Percentiles rank a stretch among this genome's conserved stretches.
Conservation (phyloP, 1,284 basidiomycete species). For the Porodaedalea pini region DNA sequence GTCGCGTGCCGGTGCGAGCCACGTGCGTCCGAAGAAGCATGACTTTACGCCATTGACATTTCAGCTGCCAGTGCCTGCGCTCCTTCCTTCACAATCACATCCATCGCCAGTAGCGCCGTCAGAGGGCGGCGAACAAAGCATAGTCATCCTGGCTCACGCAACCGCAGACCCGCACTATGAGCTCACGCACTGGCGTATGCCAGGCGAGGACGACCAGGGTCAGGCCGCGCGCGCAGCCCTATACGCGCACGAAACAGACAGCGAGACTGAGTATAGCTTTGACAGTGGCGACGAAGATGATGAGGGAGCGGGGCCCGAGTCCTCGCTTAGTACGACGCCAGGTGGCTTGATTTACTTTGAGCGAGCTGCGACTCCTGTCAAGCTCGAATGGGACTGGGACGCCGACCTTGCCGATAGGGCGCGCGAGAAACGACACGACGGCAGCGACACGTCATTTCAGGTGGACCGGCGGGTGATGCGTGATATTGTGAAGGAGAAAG, state of each 20-base stretch:
- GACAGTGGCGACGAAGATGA: neutral
- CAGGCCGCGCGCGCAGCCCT: slow-evolving; percentile 15
- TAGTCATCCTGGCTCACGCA: slow-evolving; percentile 5
- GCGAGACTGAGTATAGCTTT: slow-evolving; percentile 12
- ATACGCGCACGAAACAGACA: slow-evolving; percentile 12
- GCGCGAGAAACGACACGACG: slow-evolving; percentile 16
- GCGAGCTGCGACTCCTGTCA: neutral
- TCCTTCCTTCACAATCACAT: neutral
- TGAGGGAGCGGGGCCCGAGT: neutral
- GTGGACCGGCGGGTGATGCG: slow-evolving; percentile 15
- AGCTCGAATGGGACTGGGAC: slow-evolving; percentile 19
- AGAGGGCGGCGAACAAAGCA: neutral
- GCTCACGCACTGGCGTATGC: slow-evolving; percentile 18
- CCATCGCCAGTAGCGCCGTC: neutral
- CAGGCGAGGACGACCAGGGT: slow-evolving; percentile 20
- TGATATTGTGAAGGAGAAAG: slow-evolving; percentile 69
- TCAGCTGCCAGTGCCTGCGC: neutral
- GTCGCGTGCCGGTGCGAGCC: neutral
- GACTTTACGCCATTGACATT: neutral
- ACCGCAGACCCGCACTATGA: slow-evolving; percentile 12
- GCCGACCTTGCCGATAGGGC: slow-evolving; percentile 14
- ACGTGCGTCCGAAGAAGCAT: neutral
- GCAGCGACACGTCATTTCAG: slow-evolving; percentile 13
- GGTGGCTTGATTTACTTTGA: neutral
- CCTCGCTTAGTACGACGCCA: neutral